Evolutionary conservation across 768 basidiomycete genomes (phyloP).

Genomic region (Naganishia vishniacii): DNA sequence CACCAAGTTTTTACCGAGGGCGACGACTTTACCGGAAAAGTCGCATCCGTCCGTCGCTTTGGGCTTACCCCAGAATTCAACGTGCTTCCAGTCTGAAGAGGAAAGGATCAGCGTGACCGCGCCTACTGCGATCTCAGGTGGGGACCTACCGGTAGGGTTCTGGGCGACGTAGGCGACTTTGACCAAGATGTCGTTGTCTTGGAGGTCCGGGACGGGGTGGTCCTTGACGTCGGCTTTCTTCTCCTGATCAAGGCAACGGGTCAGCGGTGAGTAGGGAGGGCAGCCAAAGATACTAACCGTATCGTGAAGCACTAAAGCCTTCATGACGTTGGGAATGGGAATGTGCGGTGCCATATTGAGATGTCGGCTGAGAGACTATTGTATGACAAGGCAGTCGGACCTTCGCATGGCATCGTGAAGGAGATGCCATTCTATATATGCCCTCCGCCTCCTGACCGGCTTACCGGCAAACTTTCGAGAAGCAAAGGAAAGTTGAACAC

Average conservation of each 20-base stretch:
- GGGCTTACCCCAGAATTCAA: slow-evolving; percentile 19
- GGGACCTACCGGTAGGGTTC: slow-evolving; percentile 32
- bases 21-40: slow-evolving; percentile 34
- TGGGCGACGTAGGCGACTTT: slow-evolving; percentile 38
- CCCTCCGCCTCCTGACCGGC: neutral
- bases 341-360: neutral
- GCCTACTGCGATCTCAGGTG: neutral
- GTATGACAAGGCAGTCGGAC: no score
- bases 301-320: slow-evolving; percentile 16
- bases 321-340: neutral
- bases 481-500: neutral
- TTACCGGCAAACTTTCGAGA: neutral
- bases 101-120: neutral
- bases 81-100: slow-evolving; percentile 35
- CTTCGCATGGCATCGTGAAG: no score
- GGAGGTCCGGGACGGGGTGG: slow-evolving; percentile 28
- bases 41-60: slow-evolving; percentile 38
- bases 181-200: slow-evolving; percentile 38
- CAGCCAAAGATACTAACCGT: neutral
- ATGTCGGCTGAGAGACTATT: neutral
- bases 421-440: no score
- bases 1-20: slow-evolving; percentile 24
- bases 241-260: slow-evolving; percentile 22
- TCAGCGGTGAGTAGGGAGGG: no score
- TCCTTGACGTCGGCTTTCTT: slow-evolving; percentile 30